A percentile compares a stretch with the other conserved stretches of the same genome.
Evolutionary conservation across 371 early-diverging fungal genomes (phyloP).

Genomic region (Mortierella sp.): DNA sequence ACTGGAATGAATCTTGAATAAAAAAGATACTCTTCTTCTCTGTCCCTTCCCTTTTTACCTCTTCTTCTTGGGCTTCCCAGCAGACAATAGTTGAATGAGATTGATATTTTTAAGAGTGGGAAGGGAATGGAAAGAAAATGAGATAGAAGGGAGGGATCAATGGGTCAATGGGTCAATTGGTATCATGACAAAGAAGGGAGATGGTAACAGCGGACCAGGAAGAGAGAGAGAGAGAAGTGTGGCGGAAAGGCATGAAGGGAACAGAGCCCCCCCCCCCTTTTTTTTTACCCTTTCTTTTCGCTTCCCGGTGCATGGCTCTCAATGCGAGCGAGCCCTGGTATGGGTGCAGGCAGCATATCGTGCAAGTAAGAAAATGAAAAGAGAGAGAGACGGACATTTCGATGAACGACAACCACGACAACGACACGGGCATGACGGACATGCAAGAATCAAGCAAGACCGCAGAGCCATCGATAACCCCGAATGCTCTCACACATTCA

Average conservation of each 20-base stretch:
- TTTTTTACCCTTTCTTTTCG: neutral
- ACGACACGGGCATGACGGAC: neutral
- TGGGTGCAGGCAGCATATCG: too few species aligned
- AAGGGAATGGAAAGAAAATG: neutral
- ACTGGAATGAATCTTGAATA: neutral
- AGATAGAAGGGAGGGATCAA: neutral
- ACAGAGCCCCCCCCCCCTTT: neutral
- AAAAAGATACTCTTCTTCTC: neutral
- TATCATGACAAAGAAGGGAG: too few species aligned
- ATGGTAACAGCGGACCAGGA: neutral
- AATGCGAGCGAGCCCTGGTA: neutral
- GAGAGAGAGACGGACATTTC: too few species aligned
- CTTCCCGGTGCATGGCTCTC: constrained; percentile 3
- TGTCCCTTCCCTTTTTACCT: neutral
- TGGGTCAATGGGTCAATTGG: neutral
- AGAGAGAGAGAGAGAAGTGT: neutral
- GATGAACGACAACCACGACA: neutral
- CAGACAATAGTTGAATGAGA: neutral
- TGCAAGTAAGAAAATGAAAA: too few species aligned
- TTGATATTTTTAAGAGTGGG: constrained; percentile 5
- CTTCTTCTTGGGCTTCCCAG: constrained; percentile 3
- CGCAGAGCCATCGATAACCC: neutral
- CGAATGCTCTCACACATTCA: too few species aligned
- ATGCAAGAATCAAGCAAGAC: neutral
- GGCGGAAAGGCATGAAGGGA: neutral